Conservation (phyloP, 805 yeast genomes). For the Metschnikowia aberdeeniae region DNA sequence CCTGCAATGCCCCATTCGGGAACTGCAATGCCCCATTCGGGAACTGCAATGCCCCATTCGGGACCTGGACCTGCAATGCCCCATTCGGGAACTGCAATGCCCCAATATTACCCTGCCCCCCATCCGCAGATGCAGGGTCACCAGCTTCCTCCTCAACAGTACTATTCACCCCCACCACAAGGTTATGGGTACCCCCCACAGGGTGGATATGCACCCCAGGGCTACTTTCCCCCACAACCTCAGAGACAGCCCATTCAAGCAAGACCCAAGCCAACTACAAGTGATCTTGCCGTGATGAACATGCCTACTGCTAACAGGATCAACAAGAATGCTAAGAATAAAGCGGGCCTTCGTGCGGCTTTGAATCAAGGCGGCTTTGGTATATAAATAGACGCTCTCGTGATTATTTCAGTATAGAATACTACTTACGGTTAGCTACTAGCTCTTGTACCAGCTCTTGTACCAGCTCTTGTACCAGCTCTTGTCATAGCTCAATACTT, state of each 20-base stretch:
- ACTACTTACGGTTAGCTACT: not conserved
- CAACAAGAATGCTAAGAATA: slow-evolving; percentile 43
- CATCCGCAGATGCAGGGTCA: slow-evolving; percentile 19
- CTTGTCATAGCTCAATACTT: too few species aligned
- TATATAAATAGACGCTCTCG: slow-evolving; percentile 34
- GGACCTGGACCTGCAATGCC: too few species aligned
- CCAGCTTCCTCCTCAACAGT: slow-evolving; percentile 15
- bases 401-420: not conserved
- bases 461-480: too few species aligned
- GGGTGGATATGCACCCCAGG: slow-evolving; percentile 12
- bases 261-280: slow-evolving; percentile 26
- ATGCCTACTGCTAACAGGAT: slow-evolving; percentile 44
- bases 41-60: too few species aligned
- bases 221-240: slow-evolving; percentile 16
- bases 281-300: slow-evolving; percentile 41
- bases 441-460: too few species aligned
- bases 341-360: slow-evolving; percentile 59
- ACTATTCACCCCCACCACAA: slow-evolving; percentile 12
- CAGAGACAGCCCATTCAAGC: slow-evolving; percentile 2
- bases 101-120: slow-evolving; percentile 5
- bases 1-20: too few species aligned
- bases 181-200: slow-evolving; percentile 10
- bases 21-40: too few species aligned
- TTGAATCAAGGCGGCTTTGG: slow-evolving; percentile 67
- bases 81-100: not conserved